Conservation (phyloP, 768 basidiomycete genomes). For the Lepiota brunneoincarnata region DNA sequence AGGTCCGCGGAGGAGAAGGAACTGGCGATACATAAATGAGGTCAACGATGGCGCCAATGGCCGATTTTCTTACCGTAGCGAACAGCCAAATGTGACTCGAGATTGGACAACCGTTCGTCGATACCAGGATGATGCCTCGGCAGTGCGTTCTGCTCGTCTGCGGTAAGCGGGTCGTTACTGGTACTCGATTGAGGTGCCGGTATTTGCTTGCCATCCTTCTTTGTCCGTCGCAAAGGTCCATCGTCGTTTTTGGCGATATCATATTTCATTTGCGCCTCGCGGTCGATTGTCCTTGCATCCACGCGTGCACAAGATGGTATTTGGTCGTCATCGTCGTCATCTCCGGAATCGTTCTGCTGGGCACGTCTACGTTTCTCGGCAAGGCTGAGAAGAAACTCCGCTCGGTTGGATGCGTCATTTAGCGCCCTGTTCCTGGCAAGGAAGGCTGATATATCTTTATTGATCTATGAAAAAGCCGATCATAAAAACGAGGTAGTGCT, state of each 20-base stretch:
- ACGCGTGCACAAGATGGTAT: constrained; percentile 67
- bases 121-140: constrained; percentile 53
- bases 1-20: constrained; percentile 63
- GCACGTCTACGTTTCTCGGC: constrained; percentile 51
- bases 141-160: constrained; percentile 10
- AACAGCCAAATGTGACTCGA: constrained; percentile 72
- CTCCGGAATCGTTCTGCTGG: constrained; percentile 24
- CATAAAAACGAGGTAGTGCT: constrained; percentile 13
- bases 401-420: constrained; percentile 74
- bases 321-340: constrained; percentile 7
- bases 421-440: constrained; percentile 68
- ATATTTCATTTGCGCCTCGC: constrained; percentile 81
- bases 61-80: constrained; percentile 56
- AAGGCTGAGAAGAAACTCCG: constrained; percentile 66
- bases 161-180: neutral
- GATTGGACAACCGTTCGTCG: constrained; percentile 59
- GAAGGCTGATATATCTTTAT: constrained; percentile 68
- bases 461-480: constrained; percentile 43
- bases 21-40: constrained; percentile 37
- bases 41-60: neutral
- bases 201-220: constrained; percentile 42
- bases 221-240: constrained; percentile 55
- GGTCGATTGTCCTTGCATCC: constrained; percentile 67
- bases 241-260: constrained; percentile 86
- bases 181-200: constrained; percentile 2